Evolutionary conservation across 371 early-diverging fungal species (phyloP).

Genomic region (Rhizomucor miehei): DNA sequence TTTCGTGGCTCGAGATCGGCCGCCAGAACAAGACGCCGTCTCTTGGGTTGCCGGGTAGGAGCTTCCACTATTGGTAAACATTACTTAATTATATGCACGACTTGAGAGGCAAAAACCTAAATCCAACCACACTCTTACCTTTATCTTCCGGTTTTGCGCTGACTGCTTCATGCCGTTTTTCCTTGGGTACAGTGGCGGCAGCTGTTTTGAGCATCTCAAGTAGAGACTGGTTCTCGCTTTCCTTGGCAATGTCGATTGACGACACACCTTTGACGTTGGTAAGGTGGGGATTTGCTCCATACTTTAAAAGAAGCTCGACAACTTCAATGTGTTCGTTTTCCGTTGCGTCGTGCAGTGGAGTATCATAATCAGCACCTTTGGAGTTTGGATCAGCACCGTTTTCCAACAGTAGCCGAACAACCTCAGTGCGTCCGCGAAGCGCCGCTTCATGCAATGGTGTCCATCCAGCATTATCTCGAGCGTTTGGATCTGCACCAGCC

Average conservation of each 20-base stretch:
- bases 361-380: slow-evolving; percentile 68
- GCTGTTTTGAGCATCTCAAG: slow-evolving; percentile 12
- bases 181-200: slow-evolving; percentile 2
- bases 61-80: too few relatives aligned
- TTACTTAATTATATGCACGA: too few relatives aligned
- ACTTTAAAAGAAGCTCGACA: slow-evolving; percentile 53
- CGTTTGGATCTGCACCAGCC: slow-evolving; percentile 75
- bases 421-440: slow-evolving; percentile 60
- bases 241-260: slow-evolving; percentile 54
- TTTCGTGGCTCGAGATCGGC: slow-evolving; percentile 18
- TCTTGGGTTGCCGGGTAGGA: slow-evolving; percentile 15
- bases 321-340: slow-evolving; percentile 67
- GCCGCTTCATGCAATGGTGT: slow-evolving; percentile 81
- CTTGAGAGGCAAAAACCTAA: too few relatives aligned
- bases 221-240: slow-evolving; percentile 45
- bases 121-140: background rate
- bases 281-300: slow-evolving; percentile 55
- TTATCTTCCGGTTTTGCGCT: slow-evolving; percentile 1
- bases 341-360: slow-evolving; percentile 81
- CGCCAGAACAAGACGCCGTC: slow-evolving; percentile 27
- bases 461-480: slow-evolving; percentile 71
- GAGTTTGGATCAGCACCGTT: slow-evolving; percentile 74
- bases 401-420: slow-evolving; percentile 61
- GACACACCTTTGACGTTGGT: slow-evolving; percentile 55
- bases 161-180: background rate